Percentiles rank a stretch among this genome's conserved stretches.
These are phyloP conservation scores for Fusarium transvaalense DNA, from an alignment of 2,329 filamentous ascomycete genomes.

Conservation along the genomic window DNA sequence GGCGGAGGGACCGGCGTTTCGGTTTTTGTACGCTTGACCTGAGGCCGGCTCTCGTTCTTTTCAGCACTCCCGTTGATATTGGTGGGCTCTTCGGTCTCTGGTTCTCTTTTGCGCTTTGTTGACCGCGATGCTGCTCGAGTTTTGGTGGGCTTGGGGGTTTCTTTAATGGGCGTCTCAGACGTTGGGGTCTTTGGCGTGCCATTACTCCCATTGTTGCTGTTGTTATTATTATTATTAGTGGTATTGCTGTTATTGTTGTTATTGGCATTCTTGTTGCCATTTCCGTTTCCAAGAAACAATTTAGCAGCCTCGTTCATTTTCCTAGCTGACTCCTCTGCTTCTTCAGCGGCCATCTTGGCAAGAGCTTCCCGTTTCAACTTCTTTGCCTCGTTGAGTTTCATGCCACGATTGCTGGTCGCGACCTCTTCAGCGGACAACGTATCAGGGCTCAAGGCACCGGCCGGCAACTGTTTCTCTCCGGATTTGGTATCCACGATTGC, in stretches of 20 bases:
- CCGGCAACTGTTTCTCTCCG: conserved; percentile 65
- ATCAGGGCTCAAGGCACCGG: conserved; percentile 71
- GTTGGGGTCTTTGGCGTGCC: conserved; percentile 45
- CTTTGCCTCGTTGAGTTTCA: conserved; percentile 84
- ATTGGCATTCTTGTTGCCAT: conserved; percentile 14
- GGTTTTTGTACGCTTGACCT: conserved; percentile 66
- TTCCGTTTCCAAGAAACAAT: conserved; percentile 57
- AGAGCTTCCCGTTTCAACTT: conserved; percentile 77
- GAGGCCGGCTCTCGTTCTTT: conserved; percentile 52
- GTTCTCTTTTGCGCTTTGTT: conserved; percentile 62
- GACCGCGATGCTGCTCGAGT: conserved; percentile 51
- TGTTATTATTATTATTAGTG: conserved; percentile 22
- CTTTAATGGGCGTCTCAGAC: conserved; percentile 49
- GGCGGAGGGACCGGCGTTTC: conserved; percentile 68
- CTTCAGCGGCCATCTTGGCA: conserved; percentile 71
- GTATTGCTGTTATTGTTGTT: conserved; percentile 17
- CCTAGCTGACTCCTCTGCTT: conserved; percentile 69
- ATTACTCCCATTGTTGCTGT: conserved; percentile 31
- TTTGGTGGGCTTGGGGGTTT: conserved; percentile 46
- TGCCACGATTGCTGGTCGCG: conserved; percentile 76
- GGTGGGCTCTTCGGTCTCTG: conserved; percentile 48
- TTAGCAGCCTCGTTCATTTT: conserved; percentile 65
- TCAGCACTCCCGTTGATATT: conserved; percentile 48
- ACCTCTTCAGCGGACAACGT: conserved; percentile 70
- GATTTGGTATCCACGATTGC: conserved; percentile 62